phyloP scores from a whole-genome alignment of 805 yeast genomes.

The Myxozyma mucilagina region DNA sequence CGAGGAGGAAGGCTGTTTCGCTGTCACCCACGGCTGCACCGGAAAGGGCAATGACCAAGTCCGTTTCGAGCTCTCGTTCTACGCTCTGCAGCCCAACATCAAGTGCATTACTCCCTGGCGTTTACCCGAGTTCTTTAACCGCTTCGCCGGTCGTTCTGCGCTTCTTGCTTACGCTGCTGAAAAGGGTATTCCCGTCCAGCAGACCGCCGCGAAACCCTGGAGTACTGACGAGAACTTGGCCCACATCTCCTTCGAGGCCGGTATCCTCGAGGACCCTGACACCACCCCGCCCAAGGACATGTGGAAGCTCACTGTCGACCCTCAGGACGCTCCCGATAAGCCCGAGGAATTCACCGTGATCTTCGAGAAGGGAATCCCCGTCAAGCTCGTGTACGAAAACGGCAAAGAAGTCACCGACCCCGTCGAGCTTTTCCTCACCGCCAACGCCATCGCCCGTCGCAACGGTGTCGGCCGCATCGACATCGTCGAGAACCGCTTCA shows the following conservation, averaged over 20 bases:
- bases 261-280: constrained; percentile 98
- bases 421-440: constrained; percentile 87
- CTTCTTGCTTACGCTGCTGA: constrained; percentile 89
- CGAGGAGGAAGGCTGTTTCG: constrained; percentile 95
- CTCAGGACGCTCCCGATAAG: constrained; percentile 86
- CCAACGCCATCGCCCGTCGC: constrained; percentile 95
- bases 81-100: constrained; percentile 97
- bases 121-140: constrained; percentile 88
- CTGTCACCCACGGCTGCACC: constrained; percentile 98
- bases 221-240: constrained; percentile 99
- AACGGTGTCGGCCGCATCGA: constrained; percentile 99
- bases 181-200: constrained; percentile 91
- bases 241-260: constrained; percentile 98
- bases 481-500: constrained; percentile 98
- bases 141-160: constrained; percentile 98
- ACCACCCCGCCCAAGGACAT: constrained; percentile 99
- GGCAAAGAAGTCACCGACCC: constrained; percentile 74
- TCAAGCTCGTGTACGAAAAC: constrained; percentile 65
- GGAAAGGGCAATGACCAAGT: constrained; percentile 99
- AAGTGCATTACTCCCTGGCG: constrained; percentile 99
- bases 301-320: constrained; percentile 99
- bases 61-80: constrained; percentile 94
- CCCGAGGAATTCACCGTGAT: constrained; percentile 87
- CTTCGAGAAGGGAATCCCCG: constrained; percentile 85
- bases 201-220: constrained; percentile 99